Conservation (phyloP, 169 alveolate species). For the Cardiosporidium cionae region DNA sequence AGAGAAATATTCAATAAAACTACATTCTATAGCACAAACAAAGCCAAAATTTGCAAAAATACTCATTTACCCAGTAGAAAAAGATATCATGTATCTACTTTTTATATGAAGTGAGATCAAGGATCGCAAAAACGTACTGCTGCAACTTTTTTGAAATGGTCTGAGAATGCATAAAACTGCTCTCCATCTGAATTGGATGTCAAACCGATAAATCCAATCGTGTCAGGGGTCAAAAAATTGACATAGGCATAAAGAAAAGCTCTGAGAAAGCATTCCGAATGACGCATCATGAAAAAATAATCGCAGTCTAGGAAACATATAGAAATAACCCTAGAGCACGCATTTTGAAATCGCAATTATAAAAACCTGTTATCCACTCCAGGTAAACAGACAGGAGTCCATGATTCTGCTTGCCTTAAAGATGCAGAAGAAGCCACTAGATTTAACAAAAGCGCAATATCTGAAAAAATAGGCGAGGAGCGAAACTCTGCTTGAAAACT, state of each 20-base stretch:
- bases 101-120: no score
- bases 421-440: conserved; percentile 68
- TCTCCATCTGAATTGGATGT: conserved; percentile 43
- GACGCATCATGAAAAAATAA: not conserved
- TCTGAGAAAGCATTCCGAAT: conserved; percentile 8
- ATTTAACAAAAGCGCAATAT: conserved; percentile 64
- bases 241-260: conserved; percentile 49
- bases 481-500: no score
- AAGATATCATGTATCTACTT: no score
- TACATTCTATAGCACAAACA: not conserved
- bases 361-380: conserved; percentile 45
- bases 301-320: not conserved
- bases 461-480: conserved; percentile 30
- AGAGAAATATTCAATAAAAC: not conserved
- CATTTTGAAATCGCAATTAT: not conserved
- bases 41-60: not conserved
- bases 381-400: conserved; percentile 83
- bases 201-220: conserved; percentile 34
- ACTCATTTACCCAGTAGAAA: no score
- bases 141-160: conserved; percentile 40
- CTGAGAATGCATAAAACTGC: conserved; percentile 41
- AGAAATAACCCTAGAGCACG: not conserved
- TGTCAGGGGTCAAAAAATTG: conserved; percentile 35
- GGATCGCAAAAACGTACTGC: no score
- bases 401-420: conserved; percentile 71